These are phyloP conservation scores for Grosmannia penicillata DNA, from an alignment of 2,329 filamentous ascomycete species.

Conservation along the genomic window DNA sequence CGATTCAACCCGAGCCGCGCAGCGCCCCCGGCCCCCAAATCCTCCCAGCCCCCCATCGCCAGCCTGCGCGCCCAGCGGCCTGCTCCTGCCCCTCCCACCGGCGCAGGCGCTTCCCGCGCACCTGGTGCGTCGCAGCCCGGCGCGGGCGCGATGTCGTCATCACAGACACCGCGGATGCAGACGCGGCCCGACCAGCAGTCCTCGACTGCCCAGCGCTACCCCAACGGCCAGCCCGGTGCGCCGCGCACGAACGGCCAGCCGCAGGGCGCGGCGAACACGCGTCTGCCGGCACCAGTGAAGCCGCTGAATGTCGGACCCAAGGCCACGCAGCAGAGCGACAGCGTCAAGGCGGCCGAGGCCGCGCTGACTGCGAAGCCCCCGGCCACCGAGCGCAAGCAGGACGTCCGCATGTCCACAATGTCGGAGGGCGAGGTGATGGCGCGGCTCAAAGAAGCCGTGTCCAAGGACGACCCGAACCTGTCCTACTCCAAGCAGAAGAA, in stretches of 20 bases:
- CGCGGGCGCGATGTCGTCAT: conserved; percentile 23
- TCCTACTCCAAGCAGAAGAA: conserved; percentile 99
- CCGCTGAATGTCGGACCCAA: conserved; percentile 66
- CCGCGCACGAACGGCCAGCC: conserved; percentile 29
- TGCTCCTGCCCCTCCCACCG: conserved; percentile 50
- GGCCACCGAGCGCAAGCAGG: conserved; percentile 62
- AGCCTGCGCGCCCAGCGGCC: conserved; percentile 59
- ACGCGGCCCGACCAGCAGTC: conserved; percentile 31
- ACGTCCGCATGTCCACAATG: conserved; percentile 98
- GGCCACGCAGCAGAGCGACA: conserved; percentile 40
- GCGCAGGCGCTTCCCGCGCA: conserved; percentile 27
- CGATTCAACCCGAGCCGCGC: conserved; percentile 78
- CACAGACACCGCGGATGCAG: conserved; percentile 26
- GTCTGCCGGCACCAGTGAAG: conserved; percentile 53
- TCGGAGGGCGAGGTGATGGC: conserved; percentile 95
- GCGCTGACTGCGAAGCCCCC: conserved; percentile 73
- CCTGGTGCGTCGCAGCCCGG: conserved; percentile 34
- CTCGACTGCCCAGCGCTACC: conserved; percentile 40
- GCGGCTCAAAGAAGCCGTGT: conserved; percentile 84
- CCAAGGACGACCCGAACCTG: conserved; percentile 83
- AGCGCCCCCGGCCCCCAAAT: conserved; percentile 64
- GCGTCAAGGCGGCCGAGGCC: conserved; percentile 78
- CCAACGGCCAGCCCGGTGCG: conserved; percentile 32
- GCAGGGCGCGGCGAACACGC: conserved; percentile 28
- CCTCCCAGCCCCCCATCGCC: conserved; percentile 36